A percentile compares a stretch with the other conserved stretches of the same genome.
These are phyloP conservation scores for Calycina herbarum DNA, from an alignment of 2,329 filamentous ascomycete genomes.

Conservation along the genomic window DNA sequence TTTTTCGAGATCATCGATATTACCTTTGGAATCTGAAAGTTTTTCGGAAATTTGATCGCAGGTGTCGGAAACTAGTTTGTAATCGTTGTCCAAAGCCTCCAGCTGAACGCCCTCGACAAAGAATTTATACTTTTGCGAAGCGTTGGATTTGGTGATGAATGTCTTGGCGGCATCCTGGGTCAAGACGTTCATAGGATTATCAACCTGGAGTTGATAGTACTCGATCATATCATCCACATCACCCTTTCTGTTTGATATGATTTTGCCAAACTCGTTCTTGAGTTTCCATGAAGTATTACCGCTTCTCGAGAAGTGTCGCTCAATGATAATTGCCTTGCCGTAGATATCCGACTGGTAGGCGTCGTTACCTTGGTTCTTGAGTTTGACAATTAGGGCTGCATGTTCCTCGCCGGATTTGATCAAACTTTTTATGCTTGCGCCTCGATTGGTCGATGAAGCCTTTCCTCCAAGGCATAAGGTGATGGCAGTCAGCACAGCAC, in stretches of 20 bases:
- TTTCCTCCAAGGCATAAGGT: slow-evolving; percentile 95
- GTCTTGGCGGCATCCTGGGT: slow-evolving; percentile 94
- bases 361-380: slow-evolving; percentile 86
- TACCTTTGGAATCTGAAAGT: slow-evolving; percentile 59
- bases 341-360: slow-evolving; percentile 83
- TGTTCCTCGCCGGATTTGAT: slow-evolving; percentile 86
- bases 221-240: slow-evolving; percentile 93
- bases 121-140: slow-evolving; percentile 89
- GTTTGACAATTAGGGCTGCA: slow-evolving; percentile 74
- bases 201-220: slow-evolving; percentile 89
- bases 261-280: slow-evolving; percentile 68
- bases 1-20: slow-evolving; percentile 60
- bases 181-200: slow-evolving; percentile 93
- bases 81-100: slow-evolving; percentile 88
- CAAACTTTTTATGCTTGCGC: slow-evolving; percentile 82
- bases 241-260: slow-evolving; percentile 78
- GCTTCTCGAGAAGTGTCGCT: slow-evolving; percentile 77
- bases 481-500: slow-evolving; percentile 88
- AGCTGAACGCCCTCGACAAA: slow-evolving; percentile 94
- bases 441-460: slow-evolving; percentile 88
- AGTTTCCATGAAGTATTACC: slow-evolving; percentile 84
- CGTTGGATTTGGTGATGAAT: slow-evolving; percentile 82
- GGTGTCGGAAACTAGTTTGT: slow-evolving; percentile 77
- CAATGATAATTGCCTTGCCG: slow-evolving; percentile 83
- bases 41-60: slow-evolving; percentile 71